Percentiles rank a stretch among this genome's conserved stretches.
phyloP scores from a whole-genome alignment of 345 rosid genomes.

The Linum lewisii region DNA sequence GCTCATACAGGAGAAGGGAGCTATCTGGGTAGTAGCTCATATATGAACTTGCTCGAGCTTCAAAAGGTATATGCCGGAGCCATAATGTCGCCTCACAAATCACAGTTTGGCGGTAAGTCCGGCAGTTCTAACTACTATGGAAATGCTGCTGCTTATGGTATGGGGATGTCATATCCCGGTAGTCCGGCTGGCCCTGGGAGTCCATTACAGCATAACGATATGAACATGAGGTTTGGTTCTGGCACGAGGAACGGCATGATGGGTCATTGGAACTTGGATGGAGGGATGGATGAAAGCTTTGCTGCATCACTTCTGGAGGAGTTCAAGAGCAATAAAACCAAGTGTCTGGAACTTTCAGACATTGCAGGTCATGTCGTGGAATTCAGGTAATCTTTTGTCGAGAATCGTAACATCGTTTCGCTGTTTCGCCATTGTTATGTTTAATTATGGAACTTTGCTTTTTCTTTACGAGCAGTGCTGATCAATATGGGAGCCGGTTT shows the following conservation, averaged over 20 bases:
- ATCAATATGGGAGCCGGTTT: conserved; percentile 64
- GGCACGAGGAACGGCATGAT: conserved; percentile 37
- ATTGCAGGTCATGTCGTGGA: conserved; percentile 64
- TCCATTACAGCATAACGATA: conserved; percentile 44
- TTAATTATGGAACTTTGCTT: background rate
- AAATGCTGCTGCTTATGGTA: conserved; percentile 36
- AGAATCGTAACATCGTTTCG: background rate
- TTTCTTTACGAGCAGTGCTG: conserved; percentile 37
- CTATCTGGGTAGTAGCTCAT: conserved; percentile 35
- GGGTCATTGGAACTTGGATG: conserved; percentile 54
- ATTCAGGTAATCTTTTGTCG: conserved; percentile 41
- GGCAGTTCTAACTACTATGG: conserved; percentile 46
- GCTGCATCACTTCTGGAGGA: conserved; percentile 62
- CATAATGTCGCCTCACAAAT: conserved; percentile 44
- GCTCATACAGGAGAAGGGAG: conserved; percentile 38
- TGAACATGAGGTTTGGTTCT: conserved; percentile 39
- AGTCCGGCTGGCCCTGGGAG: conserved; percentile 30
- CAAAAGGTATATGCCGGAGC: conserved; percentile 55
- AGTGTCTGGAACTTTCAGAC: conserved; percentile 57
- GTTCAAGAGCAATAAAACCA: conserved; percentile 62
- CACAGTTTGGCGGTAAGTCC: conserved; percentile 49
- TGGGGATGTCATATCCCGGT: conserved; percentile 54
- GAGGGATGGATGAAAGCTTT: conserved; percentile 38
- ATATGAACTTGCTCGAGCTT: conserved; percentile 48
- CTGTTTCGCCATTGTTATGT: background rate